These are phyloP conservation scores for Backusella mclennaniae DNA, from an alignment of 192 early-diverging fungal genomes.

Conservation along the genomic window DNA sequence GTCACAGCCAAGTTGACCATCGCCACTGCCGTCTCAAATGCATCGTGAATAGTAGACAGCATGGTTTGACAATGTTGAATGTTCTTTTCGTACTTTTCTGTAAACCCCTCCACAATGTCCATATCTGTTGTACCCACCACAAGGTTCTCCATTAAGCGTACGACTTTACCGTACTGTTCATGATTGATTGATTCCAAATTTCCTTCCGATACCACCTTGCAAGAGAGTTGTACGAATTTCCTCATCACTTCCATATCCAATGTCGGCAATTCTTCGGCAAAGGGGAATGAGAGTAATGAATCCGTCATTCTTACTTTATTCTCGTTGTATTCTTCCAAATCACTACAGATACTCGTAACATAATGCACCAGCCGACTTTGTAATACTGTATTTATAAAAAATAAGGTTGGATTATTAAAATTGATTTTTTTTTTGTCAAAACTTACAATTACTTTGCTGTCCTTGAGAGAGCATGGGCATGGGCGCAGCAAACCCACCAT, in stretches of 20 bases:
- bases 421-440: too few relatives aligned
- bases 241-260: constrained; percentile 10
- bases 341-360: not conserved
- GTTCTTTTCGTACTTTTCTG: not conserved
- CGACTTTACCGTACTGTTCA: not conserved
- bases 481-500: not conserved
- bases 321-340: not conserved
- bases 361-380: not conserved
- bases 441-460: not conserved
- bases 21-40: not conserved
- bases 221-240: not conserved
- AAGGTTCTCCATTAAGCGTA: constrained; percentile 10
- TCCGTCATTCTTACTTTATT: not conserved
- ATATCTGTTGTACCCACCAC: not conserved
- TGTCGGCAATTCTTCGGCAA: not conserved
- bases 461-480: not conserved
- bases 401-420: too few relatives aligned
- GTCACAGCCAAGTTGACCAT: constrained; percentile 15
- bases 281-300: not conserved
- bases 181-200: not conserved
- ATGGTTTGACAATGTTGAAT: not conserved
- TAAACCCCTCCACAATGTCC: constrained; percentile 8
- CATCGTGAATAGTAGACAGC: not conserved
- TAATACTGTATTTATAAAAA: not conserved
- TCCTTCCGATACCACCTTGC: not conserved